phyloP scores from a whole-genome alignment of 2,329 filamentous ascomycete genomes.

The Scytalidium lignicola region DNA sequence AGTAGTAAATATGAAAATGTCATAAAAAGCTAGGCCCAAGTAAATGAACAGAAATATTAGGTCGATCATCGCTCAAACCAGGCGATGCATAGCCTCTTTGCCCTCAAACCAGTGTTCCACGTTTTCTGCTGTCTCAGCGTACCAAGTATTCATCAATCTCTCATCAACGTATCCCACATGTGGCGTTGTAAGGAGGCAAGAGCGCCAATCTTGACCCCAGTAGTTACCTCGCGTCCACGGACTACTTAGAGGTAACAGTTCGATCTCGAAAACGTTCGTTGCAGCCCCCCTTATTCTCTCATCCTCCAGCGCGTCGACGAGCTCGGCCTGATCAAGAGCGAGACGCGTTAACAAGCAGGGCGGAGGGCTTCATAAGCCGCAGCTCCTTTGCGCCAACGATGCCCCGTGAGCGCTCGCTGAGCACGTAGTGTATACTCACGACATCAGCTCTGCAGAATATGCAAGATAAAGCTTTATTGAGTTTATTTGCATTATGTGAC shows the following conservation, averaged over 20 bases:
- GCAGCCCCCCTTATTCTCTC: slow-evolving; percentile 58
- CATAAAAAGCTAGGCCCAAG: too few relatives aligned
- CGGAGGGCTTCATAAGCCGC: slow-evolving; percentile 54
- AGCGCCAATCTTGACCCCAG: slow-evolving; percentile 4
- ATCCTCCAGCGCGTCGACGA: slow-evolving; percentile 48
- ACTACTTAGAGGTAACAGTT: slow-evolving; percentile 49
- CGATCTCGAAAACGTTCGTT: slow-evolving; percentile 63
- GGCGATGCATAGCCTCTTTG: slow-evolving; percentile 2
- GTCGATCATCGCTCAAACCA: too few relatives aligned
- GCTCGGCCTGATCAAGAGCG: slow-evolving; percentile 58
- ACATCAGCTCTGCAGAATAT: slow-evolving; percentile 61
- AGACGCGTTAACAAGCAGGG: slow-evolving; percentile 62
- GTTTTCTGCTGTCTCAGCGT: slow-evolving; percentile 6
- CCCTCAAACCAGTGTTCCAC: slow-evolving; percentile 5
- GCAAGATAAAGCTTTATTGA: too few relatives aligned
- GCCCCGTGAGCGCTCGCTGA: slow-evolving; percentile 59
- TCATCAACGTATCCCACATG: slow-evolving; percentile 6
- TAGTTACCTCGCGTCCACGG: slow-evolving; percentile 2
- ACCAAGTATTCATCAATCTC: slow-evolving; percentile 5
- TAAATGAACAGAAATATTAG: too few relatives aligned
- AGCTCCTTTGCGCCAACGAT: slow-evolving; percentile 55
- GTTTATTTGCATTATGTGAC: too few relatives aligned
- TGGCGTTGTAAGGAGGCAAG: slow-evolving; percentile 2
- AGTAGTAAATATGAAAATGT: too few relatives aligned
- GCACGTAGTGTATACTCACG: slow-evolving; percentile 63